phyloP scores from a whole-genome alignment of 2,329 filamentous ascomycete species.

The Penicillium janthinellum region DNA sequence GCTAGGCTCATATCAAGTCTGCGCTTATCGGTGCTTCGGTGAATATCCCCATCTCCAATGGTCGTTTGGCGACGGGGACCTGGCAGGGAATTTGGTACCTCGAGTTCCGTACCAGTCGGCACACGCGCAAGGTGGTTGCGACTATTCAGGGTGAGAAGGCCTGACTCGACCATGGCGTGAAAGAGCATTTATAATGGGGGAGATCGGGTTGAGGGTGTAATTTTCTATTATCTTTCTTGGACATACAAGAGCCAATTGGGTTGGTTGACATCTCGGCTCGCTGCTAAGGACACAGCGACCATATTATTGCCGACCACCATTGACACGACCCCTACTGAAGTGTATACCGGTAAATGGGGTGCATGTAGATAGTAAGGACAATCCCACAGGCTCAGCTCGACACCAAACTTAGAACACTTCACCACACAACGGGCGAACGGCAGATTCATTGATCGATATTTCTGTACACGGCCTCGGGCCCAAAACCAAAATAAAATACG shows the following conservation, averaged over 20 bases:
- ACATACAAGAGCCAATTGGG: neutral
- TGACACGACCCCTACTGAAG: neutral
- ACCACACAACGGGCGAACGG: conserved; percentile 16
- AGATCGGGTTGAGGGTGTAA: neutral
- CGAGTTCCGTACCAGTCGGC: conserved; percentile 78
- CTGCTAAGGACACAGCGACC: neutral
- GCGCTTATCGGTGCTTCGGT: conserved; percentile 86
- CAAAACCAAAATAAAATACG: conserved; percentile 29
- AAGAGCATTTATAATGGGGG: conserved; percentile 20
- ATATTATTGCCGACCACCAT: neutral
- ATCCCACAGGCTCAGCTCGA: neutral
- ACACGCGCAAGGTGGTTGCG: conserved; percentile 80
- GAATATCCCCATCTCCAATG: conserved; percentile 86
- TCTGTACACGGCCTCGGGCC: conserved; percentile 40
- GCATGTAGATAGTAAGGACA: conserved; percentile 3
- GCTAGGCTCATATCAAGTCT: conserved; percentile 86
- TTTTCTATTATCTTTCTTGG: neutral
- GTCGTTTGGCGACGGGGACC: conserved; percentile 68
- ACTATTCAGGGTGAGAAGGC: conserved; percentile 87
- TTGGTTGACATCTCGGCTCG: neutral
- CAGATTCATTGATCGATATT: conserved; percentile 38
- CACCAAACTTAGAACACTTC: neutral
- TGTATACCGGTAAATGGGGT: neutral
- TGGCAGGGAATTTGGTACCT: conserved; percentile 84
- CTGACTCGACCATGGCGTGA: conserved; percentile 25